phyloP scores from a whole-genome alignment of 768 basidiomycete species.

The Kwoniella shandongensis region DNA sequence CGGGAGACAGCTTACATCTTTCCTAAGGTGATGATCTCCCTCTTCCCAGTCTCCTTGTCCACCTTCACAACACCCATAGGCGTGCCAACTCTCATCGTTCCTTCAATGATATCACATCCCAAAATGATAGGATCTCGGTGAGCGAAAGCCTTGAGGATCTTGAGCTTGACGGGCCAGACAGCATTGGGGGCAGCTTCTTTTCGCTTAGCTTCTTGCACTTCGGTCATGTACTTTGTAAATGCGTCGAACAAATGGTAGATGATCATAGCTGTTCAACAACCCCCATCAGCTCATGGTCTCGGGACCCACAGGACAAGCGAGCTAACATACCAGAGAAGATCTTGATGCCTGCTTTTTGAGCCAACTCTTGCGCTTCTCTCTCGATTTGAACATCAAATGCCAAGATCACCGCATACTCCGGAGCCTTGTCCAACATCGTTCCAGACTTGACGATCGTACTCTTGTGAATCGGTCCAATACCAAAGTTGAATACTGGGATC shows the following conservation, averaged over 20 bases:
- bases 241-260: conserved; percentile 98
- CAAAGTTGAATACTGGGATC: conserved; percentile 95
- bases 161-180: conserved; percentile 93
- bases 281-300: conserved; percentile 6
- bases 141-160: conserved; percentile 88
- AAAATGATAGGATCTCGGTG: conserved; percentile 97
- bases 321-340: conserved; percentile 78
- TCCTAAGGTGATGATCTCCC: conserved; percentile 85
- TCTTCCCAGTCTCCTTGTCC: conserved; percentile 84
- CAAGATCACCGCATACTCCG: conserved; percentile 89
- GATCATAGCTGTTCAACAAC: conserved; percentile 72
- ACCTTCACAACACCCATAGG: conserved; percentile 91
- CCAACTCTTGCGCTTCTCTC: conserved; percentile 85
- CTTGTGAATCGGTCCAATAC: conserved; percentile 95
- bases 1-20: conserved; percentile 69
- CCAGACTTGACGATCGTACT: conserved; percentile 88
- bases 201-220: conserved; percentile 88
- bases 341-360: conserved; percentile 89
- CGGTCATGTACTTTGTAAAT: conserved; percentile 89
- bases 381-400: conserved; percentile 96
- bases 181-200: conserved; percentile 90
- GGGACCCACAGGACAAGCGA: no score
- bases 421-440: conserved; percentile 93
- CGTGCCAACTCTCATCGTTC: conserved; percentile 84
- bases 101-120: conserved; percentile 94